A percentile compares a stretch with the other conserved stretches of the same genome.
Conservation (phyloP, 176 grass and related monocot genomes). For the Bromus sterilis region DNA sequence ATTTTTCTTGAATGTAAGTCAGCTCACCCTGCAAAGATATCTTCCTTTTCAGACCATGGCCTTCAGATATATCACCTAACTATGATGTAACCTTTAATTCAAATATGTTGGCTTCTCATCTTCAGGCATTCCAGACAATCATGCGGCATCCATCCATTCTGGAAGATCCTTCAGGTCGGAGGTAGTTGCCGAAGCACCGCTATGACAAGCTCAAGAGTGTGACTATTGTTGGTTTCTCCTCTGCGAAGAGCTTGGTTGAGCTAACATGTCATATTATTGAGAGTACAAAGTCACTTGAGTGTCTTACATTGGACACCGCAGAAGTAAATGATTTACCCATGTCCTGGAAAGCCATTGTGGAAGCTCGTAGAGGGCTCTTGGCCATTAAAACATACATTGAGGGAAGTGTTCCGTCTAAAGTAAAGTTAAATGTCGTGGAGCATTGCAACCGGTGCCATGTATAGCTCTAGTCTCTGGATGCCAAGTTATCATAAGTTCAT, state of each 20-base stretch:
- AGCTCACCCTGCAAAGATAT: background rate
- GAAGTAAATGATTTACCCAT: too few relatives aligned
- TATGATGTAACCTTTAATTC: background rate
- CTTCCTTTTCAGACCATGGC: too few relatives aligned
- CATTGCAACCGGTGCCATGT: background rate
- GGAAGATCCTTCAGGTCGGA: background rate
- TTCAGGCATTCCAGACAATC: background rate
- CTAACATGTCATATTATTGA: background rate
- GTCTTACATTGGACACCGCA: background rate
- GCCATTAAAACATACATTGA: background rate
- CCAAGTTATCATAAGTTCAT: too few relatives aligned
- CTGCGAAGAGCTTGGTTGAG: background rate
- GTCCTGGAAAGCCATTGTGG: background rate
- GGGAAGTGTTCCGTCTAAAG: background rate
- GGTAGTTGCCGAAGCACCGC: background rate
- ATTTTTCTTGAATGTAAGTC: slow-evolving; percentile 8
- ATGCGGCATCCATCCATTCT: background rate
- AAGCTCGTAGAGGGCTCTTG: background rate
- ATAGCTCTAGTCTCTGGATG: too few relatives aligned
- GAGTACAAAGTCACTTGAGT: background rate
- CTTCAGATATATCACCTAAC: background rate
- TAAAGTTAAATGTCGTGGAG: background rate
- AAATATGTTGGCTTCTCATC: background rate
- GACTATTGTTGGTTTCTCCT: background rate
- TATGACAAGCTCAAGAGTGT: background rate